Conservation (phyloP, 805 yeast genomes). For the Myxozyma mucilagina region DNA sequence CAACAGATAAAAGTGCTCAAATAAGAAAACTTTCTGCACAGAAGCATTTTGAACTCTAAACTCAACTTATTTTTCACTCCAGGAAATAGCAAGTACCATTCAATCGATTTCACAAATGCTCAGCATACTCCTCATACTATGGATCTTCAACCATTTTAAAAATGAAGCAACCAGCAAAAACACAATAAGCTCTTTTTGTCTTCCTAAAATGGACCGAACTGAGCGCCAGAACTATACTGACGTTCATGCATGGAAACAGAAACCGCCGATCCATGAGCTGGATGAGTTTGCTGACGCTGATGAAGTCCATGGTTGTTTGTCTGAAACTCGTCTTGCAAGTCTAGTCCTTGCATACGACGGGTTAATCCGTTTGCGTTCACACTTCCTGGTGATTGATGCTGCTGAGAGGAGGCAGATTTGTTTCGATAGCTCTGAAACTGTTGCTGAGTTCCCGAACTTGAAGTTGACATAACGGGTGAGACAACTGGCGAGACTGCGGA, state of each 20-base stretch:
- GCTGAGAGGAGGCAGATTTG: neutral
- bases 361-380: neutral
- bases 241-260: neutral
- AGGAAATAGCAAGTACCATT: too few relatives aligned
- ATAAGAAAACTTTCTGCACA: too few relatives aligned
- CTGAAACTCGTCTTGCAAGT: conserved; percentile 7
- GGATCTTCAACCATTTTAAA: too few relatives aligned
- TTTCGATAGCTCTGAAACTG: conserved; percentile 1
- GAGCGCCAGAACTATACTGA: conserved; percentile 6
- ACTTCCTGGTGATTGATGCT: neutral
- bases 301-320: neutral
- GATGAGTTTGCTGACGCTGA: conserved; percentile 5
- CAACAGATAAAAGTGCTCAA: too few relatives aligned
- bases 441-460: neutral
- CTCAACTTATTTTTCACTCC: neutral
- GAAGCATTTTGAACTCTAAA: too few relatives aligned
- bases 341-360: conserved; percentile 22
- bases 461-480: neutral
- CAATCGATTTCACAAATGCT: too few relatives aligned
- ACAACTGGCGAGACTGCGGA: neutral
- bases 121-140: too few relatives aligned
- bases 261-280: neutral
- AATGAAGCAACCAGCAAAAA: neutral
- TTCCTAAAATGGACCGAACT: conserved; percentile 4
- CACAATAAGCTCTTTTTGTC: neutral